Evolutionary conservation across 208 protist species (phyloP), one percentile per base, ranked within the genome.

Genomic region (Herpetomonas muscarum): DNA sequence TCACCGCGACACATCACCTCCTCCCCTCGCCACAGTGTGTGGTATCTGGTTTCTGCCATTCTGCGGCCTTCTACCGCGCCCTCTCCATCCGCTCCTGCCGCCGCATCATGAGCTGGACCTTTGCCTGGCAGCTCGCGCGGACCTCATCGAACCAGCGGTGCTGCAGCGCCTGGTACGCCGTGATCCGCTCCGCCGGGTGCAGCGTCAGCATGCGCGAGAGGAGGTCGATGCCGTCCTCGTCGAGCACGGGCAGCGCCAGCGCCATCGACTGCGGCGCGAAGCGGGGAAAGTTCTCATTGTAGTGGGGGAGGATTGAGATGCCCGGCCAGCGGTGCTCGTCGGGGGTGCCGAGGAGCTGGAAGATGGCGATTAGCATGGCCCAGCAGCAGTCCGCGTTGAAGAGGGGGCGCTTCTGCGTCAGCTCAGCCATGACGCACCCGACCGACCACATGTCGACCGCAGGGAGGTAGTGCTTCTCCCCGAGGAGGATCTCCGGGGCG

Each of bases 381-480:
- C 93, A 85, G 67, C 94, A 92, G 25, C 74, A 71, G 26, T 93
- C 80, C n/a, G 85, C 90, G 19, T 68, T 56, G 44, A 98, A 92
- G 31, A 97, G 74, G 1, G 94, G 79, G 19, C 52, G 67, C 19
- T 79, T 63, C 28, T 73, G 79, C 15, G 89, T 81, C 48, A 99
- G 88, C 76, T 99, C 98, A 17, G 93, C 93, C 55, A 98, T 76
- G 29, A 98, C 94, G 55, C 93, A 98, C 15, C 95, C 95, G 59
- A 97, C 76, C 7, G 81, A 92, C 91, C 94, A 98, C 49, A 98
- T 79, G 58, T 98, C 95, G n/a, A 98, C 79, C 17, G 82, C 69
- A 34, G 81, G 74, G 5, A 84, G 69, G 70, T 98, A 98, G 61
- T 84, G 74, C 17, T 62, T 68, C 36, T 85, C 74, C 4, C 94